Percentiles rank a stretch among this genome's conserved stretches.
Evolutionary conservation across 2,329 filamentous ascomycete species (phyloP).

Genomic region (Fusarium goolgardi): DNA sequence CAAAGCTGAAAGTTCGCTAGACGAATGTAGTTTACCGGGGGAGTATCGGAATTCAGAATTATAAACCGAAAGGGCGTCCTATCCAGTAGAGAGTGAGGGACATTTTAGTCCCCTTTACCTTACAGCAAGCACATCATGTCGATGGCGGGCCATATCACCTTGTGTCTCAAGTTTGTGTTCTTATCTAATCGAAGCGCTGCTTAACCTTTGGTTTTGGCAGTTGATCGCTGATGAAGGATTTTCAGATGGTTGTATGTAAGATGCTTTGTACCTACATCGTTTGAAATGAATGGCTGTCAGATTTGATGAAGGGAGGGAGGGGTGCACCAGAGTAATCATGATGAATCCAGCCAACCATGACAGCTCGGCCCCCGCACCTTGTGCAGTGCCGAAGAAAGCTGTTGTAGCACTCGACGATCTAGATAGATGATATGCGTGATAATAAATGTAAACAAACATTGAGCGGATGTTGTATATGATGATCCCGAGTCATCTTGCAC

Average conservation of each 20-base stretch:
- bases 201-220: neutral
- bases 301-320: conserved; percentile 14
- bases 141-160: neutral
- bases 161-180: conserved; percentile 5
- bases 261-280: neutral
- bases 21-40: neutral
- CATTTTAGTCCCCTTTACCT: neutral
- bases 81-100: neutral
- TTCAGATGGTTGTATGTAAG: neutral
- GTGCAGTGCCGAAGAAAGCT: conserved; percentile 5
- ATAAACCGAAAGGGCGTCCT: neutral
- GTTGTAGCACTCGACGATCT: conserved; percentile 20
- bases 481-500: neutral
- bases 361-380: conserved; percentile 5
- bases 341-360: conserved; percentile 23
- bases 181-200: neutral
- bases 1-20: conserved; percentile 2
- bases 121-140: neutral
- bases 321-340: conserved; percentile 25
- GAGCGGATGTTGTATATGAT: neutral
- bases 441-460: neutral
- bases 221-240: neutral
- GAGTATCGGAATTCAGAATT: neutral
- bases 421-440: conserved; percentile 2
- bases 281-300: conserved; percentile 8